Base-by-base conservation (phyloP, 108 stramenopile species). In the Chaetoceros muelleri region DNA sequence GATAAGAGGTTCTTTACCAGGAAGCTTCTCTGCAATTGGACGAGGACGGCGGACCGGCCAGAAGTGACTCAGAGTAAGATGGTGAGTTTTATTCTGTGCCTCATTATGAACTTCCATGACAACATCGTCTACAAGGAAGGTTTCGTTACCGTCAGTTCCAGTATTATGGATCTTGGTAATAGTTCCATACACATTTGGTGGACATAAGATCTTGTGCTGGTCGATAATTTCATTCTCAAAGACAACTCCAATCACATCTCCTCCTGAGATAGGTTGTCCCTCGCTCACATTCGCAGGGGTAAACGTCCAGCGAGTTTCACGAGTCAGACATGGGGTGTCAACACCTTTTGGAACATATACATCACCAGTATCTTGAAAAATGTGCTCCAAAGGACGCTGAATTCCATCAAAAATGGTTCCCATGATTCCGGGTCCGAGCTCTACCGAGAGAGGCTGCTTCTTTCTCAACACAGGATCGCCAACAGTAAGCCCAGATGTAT, bases 341-440 rank as follows among this genome's bases (percentile, higher is more conserved):
- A 97, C 96, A 60, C 98, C 98, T 75, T 94, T 94, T 28, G 95
- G 95, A 2, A 99, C 95, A 78, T 95, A 97, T 24, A 97, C 95
- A 64, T 93, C 95, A 16, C 88, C 90, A 17, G 69, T 69, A 1
- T 67, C 74, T 55, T 65, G 74, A 71, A 85, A 94, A 65, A 99
- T 98, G 66, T 75, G 72, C 64, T 98, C 96, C 53, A 99, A 64
- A 28, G 99, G 99, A 64, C 99, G 95, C 78, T 99, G 99, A 63
- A 99, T 98, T 51, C 99, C 99, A 76, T 99, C 99, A 73, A 99
- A 98, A 75, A 99, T 99, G 46, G 95, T 95, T 47, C 87, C 96
- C 96, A 98, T 98, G 85, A 99, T 97, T 54, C 99, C 99, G 22
- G 99, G 99, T 28, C 99, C 99, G 22, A 99, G 84, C 66, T 96